A percentile compares a stretch with the other conserved stretches of the same genome.
phyloP scores from a whole-genome alignment of 768 basidiomycete genomes.

The Termitomyces sp. region DNA sequence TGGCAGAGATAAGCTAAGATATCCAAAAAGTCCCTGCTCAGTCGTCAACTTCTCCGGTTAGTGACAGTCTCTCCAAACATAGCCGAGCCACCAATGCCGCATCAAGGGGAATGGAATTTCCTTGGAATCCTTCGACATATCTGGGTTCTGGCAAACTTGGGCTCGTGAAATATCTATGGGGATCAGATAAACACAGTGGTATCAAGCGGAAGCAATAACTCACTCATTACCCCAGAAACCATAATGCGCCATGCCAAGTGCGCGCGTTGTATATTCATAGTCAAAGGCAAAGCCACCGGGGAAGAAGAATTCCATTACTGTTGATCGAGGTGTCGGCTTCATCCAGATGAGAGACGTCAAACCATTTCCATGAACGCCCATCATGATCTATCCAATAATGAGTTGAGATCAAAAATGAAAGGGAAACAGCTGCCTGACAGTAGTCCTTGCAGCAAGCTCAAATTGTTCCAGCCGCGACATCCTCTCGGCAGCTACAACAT shows the following conservation, averaged over 20 bases:
- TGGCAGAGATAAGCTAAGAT: background rate
- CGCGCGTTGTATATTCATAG: slow-evolving; percentile 77
- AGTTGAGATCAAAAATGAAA: background rate
- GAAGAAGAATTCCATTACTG: slow-evolving; percentile 91
- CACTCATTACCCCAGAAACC: slow-evolving; percentile 81
- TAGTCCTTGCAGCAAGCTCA: slow-evolving; percentile 73
- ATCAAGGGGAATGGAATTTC: slow-evolving; percentile 81
- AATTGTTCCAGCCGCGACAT: slow-evolving; percentile 79
- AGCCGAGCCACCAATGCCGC: slow-evolving; percentile 60
- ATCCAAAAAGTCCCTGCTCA: slow-evolving; percentile 16
- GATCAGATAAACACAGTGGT: background rate
- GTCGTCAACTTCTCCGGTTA: slow-evolving; percentile 58
- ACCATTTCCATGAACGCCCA: slow-evolving; percentile 93
- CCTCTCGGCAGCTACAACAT: slow-evolving; percentile 81
- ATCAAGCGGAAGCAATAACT: slow-evolving; percentile 2
- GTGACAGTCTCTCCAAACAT: slow-evolving; percentile 49
- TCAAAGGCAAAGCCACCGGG: slow-evolving; percentile 81
- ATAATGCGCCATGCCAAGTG: slow-evolving; percentile 77
- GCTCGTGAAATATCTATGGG: slow-evolving; percentile 59
- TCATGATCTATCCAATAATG: slow-evolving; percentile 63
- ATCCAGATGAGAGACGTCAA: slow-evolving; percentile 89
- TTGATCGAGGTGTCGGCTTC: slow-evolving; percentile 74
- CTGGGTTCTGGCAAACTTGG: slow-evolving; percentile 61
- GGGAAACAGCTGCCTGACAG: slow-evolving; percentile 40
- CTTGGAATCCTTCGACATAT: slow-evolving; percentile 87